These are phyloP conservation scores for Rhynchosporium agropyri DNA, from an alignment of 2,329 filamentous ascomycete genomes.

Conservation along the genomic window DNA sequence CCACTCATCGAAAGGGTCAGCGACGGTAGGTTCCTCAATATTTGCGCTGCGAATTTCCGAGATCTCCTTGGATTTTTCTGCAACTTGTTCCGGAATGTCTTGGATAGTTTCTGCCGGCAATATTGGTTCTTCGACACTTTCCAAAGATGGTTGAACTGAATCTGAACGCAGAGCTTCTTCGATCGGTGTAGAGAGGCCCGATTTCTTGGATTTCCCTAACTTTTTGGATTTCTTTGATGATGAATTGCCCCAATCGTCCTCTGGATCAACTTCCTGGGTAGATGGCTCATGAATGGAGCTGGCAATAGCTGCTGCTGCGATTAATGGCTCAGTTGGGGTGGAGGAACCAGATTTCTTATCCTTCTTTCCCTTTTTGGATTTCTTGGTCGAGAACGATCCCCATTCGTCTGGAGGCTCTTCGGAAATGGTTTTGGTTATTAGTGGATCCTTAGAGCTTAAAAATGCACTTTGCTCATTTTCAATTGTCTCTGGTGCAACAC, in stretches of 20 bases:
- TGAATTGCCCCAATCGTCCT: constrained; percentile 18
- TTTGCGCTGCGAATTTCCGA: not conserved
- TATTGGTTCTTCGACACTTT: not conserved
- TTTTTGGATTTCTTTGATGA: constrained; percentile 45
- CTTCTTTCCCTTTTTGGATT: constrained; percentile 30
- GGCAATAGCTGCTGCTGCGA: not conserved
- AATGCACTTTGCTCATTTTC: not conserved
- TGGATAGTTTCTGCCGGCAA: not conserved
- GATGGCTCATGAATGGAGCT: not conserved
- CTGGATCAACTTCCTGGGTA: not conserved
- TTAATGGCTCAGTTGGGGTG: constrained; percentile 15
- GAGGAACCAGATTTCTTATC: constrained; percentile 24
- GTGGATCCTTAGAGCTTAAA: not conserved
- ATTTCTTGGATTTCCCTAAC: constrained; percentile 43
- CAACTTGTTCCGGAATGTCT: constrained; percentile 8
- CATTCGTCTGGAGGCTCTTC: constrained; percentile 20
- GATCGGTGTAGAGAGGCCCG: constrained; percentile 1
- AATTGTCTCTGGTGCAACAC: not conserved
- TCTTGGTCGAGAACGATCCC: constrained; percentile 21
- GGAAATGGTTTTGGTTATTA: not conserved
- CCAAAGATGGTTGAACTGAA: not conserved
- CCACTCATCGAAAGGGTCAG: constrained; percentile 28
- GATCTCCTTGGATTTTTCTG: not conserved
- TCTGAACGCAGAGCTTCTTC: constrained; percentile 1
- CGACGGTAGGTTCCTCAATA: constrained; percentile 6